Evolutionary conservation across 108 stramenopile species (phyloP).

Genomic region (Cyclotella atomus): DNA sequence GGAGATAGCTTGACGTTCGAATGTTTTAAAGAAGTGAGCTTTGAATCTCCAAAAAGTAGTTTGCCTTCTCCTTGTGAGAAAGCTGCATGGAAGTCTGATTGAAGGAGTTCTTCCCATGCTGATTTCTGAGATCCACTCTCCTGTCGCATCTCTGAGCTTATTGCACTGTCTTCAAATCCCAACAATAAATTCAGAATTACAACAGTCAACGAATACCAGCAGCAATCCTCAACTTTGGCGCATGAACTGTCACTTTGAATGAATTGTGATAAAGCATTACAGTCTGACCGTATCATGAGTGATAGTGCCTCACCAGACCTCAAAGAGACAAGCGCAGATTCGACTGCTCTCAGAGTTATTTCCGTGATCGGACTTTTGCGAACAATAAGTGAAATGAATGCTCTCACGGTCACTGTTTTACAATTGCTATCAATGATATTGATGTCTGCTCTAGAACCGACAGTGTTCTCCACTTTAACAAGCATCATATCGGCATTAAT

Average conservation of each 20-base stretch:
- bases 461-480: slow-evolving; percentile 50
- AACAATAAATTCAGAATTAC: slow-evolving; percentile 47
- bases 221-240: slow-evolving; percentile 31
- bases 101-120: slow-evolving; percentile 37
- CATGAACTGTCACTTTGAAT: not conserved
- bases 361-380: slow-evolving; percentile 50
- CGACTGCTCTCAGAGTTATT: slow-evolving; percentile 55
- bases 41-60: slow-evolving; percentile 33
- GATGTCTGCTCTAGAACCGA: slow-evolving; percentile 55
- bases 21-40: not conserved
- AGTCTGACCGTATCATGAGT: slow-evolving; percentile 61
- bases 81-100: slow-evolving; percentile 33
- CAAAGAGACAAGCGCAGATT: slow-evolving; percentile 42
- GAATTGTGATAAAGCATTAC: slow-evolving; percentile 48
- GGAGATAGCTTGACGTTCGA: not conserved
- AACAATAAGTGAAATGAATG: slow-evolving; percentile 32
- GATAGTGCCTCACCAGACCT: slow-evolving; percentile 19
- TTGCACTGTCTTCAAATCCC: slow-evolving; percentile 24
- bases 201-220: slow-evolving; percentile 50
- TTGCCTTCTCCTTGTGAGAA: slow-evolving; percentile 41
- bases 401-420: slow-evolving; percentile 17
- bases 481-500: slow-evolving; percentile 1
- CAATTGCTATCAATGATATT: not conserved
- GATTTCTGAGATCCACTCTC: too few relatives aligned
- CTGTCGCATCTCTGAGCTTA: too few relatives aligned